Percentiles rank a stretch among this genome's conserved stretches.
These are phyloP conservation scores for Aurantiochytrium sp. DNA, from an alignment of 108 stramenopile genomes.

Conservation along the genomic window DNA sequence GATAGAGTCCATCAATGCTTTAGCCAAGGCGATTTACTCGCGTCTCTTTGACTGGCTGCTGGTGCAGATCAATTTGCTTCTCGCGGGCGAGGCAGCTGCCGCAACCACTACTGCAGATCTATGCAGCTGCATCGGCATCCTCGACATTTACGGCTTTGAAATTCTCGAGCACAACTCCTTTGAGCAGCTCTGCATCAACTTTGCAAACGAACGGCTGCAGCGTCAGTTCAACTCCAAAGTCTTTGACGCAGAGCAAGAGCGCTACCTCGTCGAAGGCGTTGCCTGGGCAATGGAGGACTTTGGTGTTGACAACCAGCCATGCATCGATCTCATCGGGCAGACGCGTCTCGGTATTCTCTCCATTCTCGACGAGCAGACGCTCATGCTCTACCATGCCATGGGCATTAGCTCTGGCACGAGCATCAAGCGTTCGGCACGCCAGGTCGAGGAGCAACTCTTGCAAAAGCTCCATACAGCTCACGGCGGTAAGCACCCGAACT, in stretches of 20 bases:
- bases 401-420: neutral
- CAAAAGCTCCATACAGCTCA: neutral
- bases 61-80: neutral
- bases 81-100: neutral
- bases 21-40: constrained; percentile 36
- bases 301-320: constrained; percentile 48
- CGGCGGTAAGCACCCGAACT: neutral
- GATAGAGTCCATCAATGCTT: constrained; percentile 19
- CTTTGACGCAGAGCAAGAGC: constrained; percentile 50
- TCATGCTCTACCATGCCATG: constrained; percentile 17
- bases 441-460: neutral
- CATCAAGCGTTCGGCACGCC: neutral
- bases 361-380: constrained; percentile 37
- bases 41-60: constrained; percentile 40
- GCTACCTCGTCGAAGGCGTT: constrained; percentile 49
- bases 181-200: constrained; percentile 49
- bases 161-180: constrained; percentile 26
- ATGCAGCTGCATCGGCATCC: neutral
- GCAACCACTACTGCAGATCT: neutral
- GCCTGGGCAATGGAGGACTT: constrained; percentile 40
- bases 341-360: constrained; percentile 31
- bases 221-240: constrained; percentile 51
- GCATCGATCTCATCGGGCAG: constrained; percentile 45
- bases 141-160: constrained; percentile 33
- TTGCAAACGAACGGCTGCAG: constrained; percentile 52